Percentiles rank a stretch among this genome's conserved stretches.
Evolutionary conservation across 257 asterid genomes (phyloP).

Genomic region (Nicotiana tomentosiformis): DNA sequence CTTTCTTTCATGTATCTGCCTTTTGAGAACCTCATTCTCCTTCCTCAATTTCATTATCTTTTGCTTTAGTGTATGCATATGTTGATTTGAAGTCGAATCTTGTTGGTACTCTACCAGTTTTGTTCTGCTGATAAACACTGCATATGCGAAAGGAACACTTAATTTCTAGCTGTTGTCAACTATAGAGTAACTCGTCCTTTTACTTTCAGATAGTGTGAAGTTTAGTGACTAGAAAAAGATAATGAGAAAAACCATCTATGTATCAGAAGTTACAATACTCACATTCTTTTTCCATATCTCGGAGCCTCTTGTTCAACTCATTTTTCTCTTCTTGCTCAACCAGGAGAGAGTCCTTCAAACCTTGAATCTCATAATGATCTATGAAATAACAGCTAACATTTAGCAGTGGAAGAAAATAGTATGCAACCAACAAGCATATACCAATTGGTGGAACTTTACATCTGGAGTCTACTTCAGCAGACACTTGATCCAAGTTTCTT

Average conservation of each 20-base stretch:
- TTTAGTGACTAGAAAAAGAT: background rate
- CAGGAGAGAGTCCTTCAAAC: conserved; percentile 34
- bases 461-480: conserved; percentile 28
- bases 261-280: conserved; percentile 6
- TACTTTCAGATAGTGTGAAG: background rate
- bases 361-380: conserved; percentile 40
- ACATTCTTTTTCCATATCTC: conserved; percentile 38
- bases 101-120: conserved; percentile 27
- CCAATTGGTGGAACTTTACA: conserved; percentile 17
- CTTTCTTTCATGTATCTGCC: conserved; percentile 16
- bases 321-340: conserved; percentile 36
- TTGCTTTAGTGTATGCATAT: conserved; percentile 36
- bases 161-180: background rate
- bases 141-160: background rate
- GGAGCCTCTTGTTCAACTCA: conserved; percentile 30
- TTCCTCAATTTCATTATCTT: conserved; percentile 38
- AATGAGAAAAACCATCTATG: background rate
- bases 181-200: background rate
- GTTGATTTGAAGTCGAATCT: conserved; percentile 29
- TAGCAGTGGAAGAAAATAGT: background rate
- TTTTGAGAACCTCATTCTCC: conserved; percentile 37
- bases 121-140: conserved; percentile 32
- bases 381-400: background rate
- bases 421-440: background rate
- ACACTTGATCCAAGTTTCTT: conserved; percentile 26